Evolutionary conservation across 2,329 filamentous ascomycete species (phyloP).

Genomic region (Fusarium concolor): DNA sequence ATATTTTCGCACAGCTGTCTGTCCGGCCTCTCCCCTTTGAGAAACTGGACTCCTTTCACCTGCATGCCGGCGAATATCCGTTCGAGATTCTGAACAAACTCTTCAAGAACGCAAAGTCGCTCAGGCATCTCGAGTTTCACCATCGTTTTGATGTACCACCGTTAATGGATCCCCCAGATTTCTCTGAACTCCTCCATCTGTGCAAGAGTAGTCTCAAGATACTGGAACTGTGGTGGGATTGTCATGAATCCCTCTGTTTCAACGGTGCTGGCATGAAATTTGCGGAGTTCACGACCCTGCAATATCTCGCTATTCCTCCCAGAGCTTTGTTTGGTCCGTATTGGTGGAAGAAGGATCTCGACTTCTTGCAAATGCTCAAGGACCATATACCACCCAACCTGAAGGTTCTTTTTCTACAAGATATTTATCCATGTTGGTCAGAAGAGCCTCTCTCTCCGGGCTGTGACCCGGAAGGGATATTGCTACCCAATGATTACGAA

Average conservation of each 20-base stretch:
- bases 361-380: not conserved
- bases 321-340: not conserved
- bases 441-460: too few species aligned
- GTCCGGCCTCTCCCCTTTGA: not conserved
- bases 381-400: not conserved
- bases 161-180: not conserved
- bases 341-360: accelerated
- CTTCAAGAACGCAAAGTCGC: not conserved
- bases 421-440: too few species aligned
- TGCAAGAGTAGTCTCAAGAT: not conserved
- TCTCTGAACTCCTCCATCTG: not conserved
- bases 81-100: not conserved
- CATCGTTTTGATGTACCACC: not conserved
- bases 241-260: accelerated
- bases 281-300: not conserved
- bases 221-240: not conserved
- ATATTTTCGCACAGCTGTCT: not conserved
- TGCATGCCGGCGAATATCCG: not conserved
- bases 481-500: not conserved
- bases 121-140: not conserved
- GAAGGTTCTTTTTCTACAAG: not conserved
- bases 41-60: not conserved
- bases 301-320: not conserved
- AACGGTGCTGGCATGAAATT: not conserved
- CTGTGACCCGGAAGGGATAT: not conserved